Conservation (phyloP, 208 protist genomes). For the Tetramitus jugosus region DNA sequence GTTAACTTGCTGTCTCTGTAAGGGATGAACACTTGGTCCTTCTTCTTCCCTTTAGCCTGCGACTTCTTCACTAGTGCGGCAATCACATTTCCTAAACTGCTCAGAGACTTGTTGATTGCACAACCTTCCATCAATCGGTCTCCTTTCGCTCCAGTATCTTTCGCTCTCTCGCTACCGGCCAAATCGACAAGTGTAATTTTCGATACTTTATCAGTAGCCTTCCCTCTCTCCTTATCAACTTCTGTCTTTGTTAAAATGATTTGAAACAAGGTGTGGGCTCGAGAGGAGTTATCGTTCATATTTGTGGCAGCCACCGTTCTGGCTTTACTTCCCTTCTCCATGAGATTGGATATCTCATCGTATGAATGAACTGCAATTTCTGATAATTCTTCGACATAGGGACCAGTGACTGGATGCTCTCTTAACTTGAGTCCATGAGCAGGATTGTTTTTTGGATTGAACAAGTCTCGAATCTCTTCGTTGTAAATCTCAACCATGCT, state of each 20-base stretch:
- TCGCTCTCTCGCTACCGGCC: slow-evolving; percentile 10
- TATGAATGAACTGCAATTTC: slow-evolving; percentile 44
- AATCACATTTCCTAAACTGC: neutral
- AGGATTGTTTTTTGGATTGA: slow-evolving; percentile 42
- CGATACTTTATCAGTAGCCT: neutral
- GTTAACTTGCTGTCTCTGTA: neutral
- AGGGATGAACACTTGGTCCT: slow-evolving; percentile 46
- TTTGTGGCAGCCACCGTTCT: slow-evolving; percentile 71
- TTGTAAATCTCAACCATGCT: slow-evolving; percentile 78
- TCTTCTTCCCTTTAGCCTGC: slow-evolving; percentile 30
- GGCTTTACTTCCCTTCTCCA: slow-evolving; percentile 69
- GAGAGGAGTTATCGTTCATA: slow-evolving; percentile 72
- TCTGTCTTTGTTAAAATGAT: slow-evolving; percentile 59
- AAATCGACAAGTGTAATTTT: neutral
- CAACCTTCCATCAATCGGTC: slow-evolving; percentile 19
- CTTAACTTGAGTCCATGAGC: slow-evolving; percentile 3
- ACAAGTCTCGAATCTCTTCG: slow-evolving; percentile 63
- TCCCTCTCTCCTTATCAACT: neutral
- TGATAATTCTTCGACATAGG: slow-evolving; percentile 34
- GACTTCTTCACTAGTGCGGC: neutral
- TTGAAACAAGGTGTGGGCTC: slow-evolving; percentile 77
- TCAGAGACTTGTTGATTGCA: slow-evolving; percentile 20
- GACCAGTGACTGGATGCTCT: slow-evolving; percentile 11
- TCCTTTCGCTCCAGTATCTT: slow-evolving; percentile 6
- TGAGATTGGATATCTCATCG: slow-evolving; percentile 56